phyloP scores from a whole-genome alignment of 1,139 yeast genomes.

The Hyphopichia buzzinii region DNA sequence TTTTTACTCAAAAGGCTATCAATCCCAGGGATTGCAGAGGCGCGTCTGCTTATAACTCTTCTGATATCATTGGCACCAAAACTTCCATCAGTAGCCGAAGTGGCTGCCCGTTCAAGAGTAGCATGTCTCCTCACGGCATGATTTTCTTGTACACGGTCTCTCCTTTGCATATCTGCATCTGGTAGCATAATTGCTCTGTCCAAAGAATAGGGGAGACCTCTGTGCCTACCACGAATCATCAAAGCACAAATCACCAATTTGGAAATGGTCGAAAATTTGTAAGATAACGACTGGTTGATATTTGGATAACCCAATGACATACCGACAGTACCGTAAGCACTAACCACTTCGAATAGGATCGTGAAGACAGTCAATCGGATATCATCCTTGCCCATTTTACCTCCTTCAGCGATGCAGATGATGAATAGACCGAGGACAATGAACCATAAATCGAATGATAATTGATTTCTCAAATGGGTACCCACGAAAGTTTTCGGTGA shows the following conservation, averaged over 20 bases:
- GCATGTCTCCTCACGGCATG: conserved; percentile 44
- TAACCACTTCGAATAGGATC: conserved; percentile 80
- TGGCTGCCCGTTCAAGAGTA: conserved; percentile 23
- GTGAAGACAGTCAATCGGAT: conserved; percentile 65
- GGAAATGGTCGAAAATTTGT: conserved; percentile 67
- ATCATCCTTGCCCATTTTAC: conserved; percentile 46
- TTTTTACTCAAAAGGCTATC: conserved; percentile 1
- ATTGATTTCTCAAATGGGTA: conserved; percentile 85
- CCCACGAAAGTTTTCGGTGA: conserved; percentile 68
- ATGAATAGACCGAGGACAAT: conserved; percentile 81
- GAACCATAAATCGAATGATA: conserved; percentile 95
- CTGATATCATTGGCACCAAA: not conserved
- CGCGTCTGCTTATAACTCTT: conserved; percentile 3
- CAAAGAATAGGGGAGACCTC: conserved; percentile 91
- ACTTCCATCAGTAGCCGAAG: conserved; percentile 3
- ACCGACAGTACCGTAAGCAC: conserved; percentile 97
- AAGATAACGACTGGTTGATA: conserved; percentile 66
- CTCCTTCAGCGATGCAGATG: conserved; percentile 82
- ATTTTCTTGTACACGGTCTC: conserved; percentile 66
- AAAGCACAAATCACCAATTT: conserved; percentile 83
- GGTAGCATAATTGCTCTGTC: conserved; percentile 95
- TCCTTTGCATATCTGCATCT: conserved; percentile 59
- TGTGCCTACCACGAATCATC: conserved; percentile 93
- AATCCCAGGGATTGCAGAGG: conserved; percentile 2
- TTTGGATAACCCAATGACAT: conserved; percentile 79